Percentiles rank a stretch among this genome's conserved stretches.
Evolutionary conservation across 306 rosid genomes (phyloP).

Genomic region (Sechiopsis laciniata): DNA sequence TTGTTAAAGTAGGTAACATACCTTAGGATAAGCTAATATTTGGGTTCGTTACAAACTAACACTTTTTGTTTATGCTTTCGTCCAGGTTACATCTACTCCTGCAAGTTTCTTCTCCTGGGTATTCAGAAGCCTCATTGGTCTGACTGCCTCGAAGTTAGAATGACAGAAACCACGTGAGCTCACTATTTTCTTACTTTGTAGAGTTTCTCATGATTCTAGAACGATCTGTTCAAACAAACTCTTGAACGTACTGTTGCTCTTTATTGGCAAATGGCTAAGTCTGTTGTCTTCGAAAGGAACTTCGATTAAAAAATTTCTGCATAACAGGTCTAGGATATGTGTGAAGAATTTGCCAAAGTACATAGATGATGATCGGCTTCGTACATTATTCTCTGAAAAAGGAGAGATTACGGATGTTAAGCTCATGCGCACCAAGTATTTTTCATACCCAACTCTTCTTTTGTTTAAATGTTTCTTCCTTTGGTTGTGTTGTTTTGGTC

Average conservation of each 20-base stretch:
- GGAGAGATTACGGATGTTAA: constrained; percentile 80
- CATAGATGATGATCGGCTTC: constrained; percentile 48
- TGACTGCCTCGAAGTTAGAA: background rate
- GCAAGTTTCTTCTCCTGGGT: background rate
- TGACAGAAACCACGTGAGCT: constrained; percentile 15
- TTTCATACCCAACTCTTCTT: constrained; percentile 18
- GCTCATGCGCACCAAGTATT: constrained; percentile 72
- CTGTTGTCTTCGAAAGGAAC: background rate
- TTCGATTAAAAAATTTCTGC: background rate
- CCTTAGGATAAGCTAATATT: too few relatives aligned
- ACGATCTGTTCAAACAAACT: background rate
- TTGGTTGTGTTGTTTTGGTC: background rate
- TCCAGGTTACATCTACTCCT: constrained; percentile 13
- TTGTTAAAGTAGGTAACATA: too few relatives aligned
- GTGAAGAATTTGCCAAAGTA: constrained; percentile 78
- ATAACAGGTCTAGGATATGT: constrained; percentile 66
- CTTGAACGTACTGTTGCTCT: background rate
- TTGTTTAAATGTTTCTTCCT: background rate
- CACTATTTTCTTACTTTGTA: background rate
- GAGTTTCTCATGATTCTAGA: background rate
- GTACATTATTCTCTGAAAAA: constrained; percentile 55
- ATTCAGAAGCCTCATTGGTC: background rate
- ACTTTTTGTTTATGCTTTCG: background rate
- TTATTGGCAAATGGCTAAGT: background rate
- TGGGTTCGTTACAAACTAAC: background rate